Conservation (phyloP, 2,329 filamentous ascomycete genomes). For the Emmonsiellopsis sp. region DNA sequence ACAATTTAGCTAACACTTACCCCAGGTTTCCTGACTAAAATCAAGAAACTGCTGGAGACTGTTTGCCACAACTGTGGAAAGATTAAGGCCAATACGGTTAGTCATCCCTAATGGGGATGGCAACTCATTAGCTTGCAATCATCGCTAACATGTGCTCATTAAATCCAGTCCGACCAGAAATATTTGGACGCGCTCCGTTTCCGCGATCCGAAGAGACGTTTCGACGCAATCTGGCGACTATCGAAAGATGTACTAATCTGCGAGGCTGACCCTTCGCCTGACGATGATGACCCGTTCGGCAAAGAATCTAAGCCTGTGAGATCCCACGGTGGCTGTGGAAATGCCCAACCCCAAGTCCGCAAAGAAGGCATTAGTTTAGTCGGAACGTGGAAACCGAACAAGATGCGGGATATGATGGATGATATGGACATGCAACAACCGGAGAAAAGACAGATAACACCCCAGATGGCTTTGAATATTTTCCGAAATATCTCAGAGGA, state of each 20-base stretch:
- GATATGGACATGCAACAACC: constrained; percentile 51
- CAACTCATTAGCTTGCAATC: constrained; percentile 42
- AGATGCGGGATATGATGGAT: constrained; percentile 64
- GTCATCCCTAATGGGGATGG: constrained; percentile 55
- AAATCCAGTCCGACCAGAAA: constrained; percentile 65
- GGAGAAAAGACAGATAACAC: constrained; percentile 73
- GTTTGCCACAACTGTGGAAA: constrained; percentile 99
- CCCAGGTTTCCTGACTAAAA: constrained; percentile 91
- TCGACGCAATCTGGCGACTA: constrained; percentile 82
- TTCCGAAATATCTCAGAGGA: constrained; percentile 75
- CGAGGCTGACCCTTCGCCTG: constrained; percentile 62
- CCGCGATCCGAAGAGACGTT: constrained; percentile 88
- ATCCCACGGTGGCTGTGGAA: constrained; percentile 85
- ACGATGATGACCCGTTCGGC: constrained; percentile 60
- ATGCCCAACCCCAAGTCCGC: constrained; percentile 77
- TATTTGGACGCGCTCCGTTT: constrained; percentile 73
- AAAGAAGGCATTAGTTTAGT: constrained; percentile 78
- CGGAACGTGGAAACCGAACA: constrained; percentile 61
- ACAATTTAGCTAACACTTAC: constrained; percentile 16
- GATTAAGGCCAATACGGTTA: constrained; percentile 95
- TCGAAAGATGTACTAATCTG: constrained; percentile 85
- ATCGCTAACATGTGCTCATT: constrained; percentile 33
- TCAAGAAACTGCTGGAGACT: constrained; percentile 97
- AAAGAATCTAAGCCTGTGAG: constrained; percentile 50
- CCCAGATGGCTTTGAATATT: constrained; percentile 74